Base-by-base conservation (phyloP, 345 rosid genomes). In the Citrus inodora region DNA sequence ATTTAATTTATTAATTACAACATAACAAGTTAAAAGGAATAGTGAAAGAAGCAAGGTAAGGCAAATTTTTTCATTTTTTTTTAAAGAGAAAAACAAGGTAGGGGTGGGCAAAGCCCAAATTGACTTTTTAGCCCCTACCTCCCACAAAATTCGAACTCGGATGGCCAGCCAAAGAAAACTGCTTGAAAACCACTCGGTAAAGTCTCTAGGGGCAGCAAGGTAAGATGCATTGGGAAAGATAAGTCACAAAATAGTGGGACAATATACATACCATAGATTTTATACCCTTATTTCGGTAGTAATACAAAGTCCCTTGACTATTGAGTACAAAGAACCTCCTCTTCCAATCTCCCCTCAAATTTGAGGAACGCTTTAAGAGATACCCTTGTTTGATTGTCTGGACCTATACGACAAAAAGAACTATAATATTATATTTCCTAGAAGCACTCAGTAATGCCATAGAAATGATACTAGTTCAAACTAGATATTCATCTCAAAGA, bases 241-340 rank as follows among this genome's bases (percentile, higher is more conserved):
- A n/a, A 42, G 40, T 73, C 28, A 59, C 9, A 48, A 76, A 71
- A 80, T 42, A 13, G 25, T 42, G 61, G 17, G 60, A 38, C 27
- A 72, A 27, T 35, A 62, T 37, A 66, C 90, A 76, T 92, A 92
- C 95, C 91, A 67, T 79, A 79, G 87, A 80, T 80, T 86, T 92
- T 63, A 76, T 72, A 80, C 88, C 87, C 77, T 92, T 90, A 85
- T 86, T 91, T 82, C 84, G 86, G 82, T 91, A 91, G 86, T 92
- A 94, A 83, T 82, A 91, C 65, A 94, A 83, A 61, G 88, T 87
- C 77, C 98, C 98, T 74, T 83, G 95, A 78, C 89, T 90, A 83
- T 94, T 92, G 24, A 92, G 94, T 32, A 94, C 93, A 86, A 94
- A 94, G 84, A 92, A 92, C 78, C 94, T 90, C 82, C 97, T 91